Evolutionary conservation across 2,329 filamentous ascomycete genomes (phyloP), one percentile per base, ranked within the genome.

Genomic region (Cercospora berteroae): DNA sequence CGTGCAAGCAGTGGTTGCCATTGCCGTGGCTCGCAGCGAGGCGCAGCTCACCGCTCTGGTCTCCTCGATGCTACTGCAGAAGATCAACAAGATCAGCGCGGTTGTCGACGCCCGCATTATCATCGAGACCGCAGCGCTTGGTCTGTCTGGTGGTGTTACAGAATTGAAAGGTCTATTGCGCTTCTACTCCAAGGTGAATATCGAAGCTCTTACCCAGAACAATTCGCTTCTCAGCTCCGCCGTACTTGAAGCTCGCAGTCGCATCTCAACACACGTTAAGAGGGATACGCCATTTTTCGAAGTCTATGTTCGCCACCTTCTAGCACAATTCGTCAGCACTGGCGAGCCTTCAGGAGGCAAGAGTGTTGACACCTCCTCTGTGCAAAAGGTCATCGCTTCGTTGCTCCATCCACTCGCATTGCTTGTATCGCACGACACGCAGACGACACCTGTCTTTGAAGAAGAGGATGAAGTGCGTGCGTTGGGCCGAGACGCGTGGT

Each of bases 51-150:
- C 91, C 6, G 94, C 94, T 5, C 83, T 99, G 62, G 94, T 94
- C 2, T 91, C 97, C 74, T 96, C 93, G 0, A 97, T 99, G 89
- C 87, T 99, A 25, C 81, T 97, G n/a, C 95, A 99, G 76, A 98
- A 99, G 79, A 87, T 98, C 66, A 89, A 90, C 68, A 94, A 95
- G 79, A 88, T 97, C 64, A 95, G 88, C 75, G 84, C 87, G 67
- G 82, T 86, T 4, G 91, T 97, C 2, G 94, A 98, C 81, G 89
- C 90, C 31, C 90, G 90, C 64, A 95, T 99, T 67, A 90, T 98
- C 64, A 88, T 87, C 16, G 93, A 96, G 68, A 89, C 93, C 6
- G 93, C 93, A 8, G 84, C 87, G 5, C 82, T 99, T 64, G 90
- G 93, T 33, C 82, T 95, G 4, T 89, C 87, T 72, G 93, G 92